phyloP scores from a whole-genome alignment of 164 flowering plant species.

The Kalanchoe fedtschenkoi region DNA sequence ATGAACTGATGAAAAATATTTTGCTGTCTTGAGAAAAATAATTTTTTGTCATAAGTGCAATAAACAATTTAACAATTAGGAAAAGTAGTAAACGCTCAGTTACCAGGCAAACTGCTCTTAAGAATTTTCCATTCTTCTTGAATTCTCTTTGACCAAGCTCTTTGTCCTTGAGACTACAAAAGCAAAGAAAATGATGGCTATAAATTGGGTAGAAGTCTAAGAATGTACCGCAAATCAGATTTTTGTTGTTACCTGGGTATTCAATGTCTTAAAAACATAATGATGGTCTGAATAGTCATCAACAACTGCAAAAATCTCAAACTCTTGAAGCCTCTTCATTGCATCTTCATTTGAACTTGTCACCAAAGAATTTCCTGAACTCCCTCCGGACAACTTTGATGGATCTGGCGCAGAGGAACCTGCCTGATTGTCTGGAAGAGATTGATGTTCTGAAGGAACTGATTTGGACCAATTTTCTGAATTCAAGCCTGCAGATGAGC shows the following conservation, averaged over 20 bases:
- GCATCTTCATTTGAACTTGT: slow-evolving; percentile 20
- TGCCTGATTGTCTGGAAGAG: neutral
- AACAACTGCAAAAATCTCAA: slow-evolving; percentile 61
- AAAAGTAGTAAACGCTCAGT: neutral
- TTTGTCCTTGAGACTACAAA: slow-evolving; percentile 26
- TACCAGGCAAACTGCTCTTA: slow-evolving; percentile 66
- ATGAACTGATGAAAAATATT: too few relatives aligned
- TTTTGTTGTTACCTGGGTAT: neutral
- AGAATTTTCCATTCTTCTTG: slow-evolving; percentile 78
- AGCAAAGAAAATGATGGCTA: slow-evolving; percentile 8
- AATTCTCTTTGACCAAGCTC: slow-evolving; percentile 44
- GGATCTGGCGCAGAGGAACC: neutral
- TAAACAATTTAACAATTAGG: neutral
- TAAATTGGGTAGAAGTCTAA: neutral
- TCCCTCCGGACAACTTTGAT: neutral
- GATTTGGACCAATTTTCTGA: neutral
- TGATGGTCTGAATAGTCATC: slow-evolving; percentile 64
- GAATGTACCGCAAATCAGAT: neutral
- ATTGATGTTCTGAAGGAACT: neutral
- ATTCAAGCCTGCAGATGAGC: neutral
- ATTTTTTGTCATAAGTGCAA: neutral
- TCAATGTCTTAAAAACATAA: slow-evolving; percentile 19
- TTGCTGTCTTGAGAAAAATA: neutral
- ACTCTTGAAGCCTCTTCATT: slow-evolving; percentile 26
- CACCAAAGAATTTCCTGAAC: neutral